phyloP scores from a whole-genome alignment of 371 early-diverging fungal species.

The Mortierella sp. region DNA sequence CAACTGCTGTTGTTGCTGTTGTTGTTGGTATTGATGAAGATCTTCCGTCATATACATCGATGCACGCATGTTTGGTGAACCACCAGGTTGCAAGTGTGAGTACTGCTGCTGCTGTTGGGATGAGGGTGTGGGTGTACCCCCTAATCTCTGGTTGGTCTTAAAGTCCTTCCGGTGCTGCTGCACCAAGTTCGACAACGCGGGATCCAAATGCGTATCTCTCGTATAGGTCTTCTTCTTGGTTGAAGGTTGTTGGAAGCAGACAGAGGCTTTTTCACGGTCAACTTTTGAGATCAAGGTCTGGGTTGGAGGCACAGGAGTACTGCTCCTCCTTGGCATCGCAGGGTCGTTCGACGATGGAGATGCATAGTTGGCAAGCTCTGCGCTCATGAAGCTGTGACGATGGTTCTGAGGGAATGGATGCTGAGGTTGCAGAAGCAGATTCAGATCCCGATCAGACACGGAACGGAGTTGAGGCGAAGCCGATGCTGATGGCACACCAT shows the following conservation, averaged over 20 bases:
- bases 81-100: not conserved
- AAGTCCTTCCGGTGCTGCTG: conserved; percentile 50
- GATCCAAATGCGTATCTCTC: conserved; percentile 35
- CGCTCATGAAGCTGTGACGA: conserved; percentile 32
- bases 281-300: conserved; percentile 45
- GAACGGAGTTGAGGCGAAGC: conserved; percentile 34
- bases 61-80: conserved; percentile 17
- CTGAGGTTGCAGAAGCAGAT: conserved; percentile 4
- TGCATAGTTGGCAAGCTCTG: conserved; percentile 8
- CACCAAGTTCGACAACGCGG: conserved; percentile 31
- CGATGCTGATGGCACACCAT: conserved; percentile 2
- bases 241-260: conserved; percentile 43
- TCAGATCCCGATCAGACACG: conserved; percentile 10
- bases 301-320: conserved; percentile 16
- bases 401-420: conserved; percentile 7
- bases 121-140: conserved; percentile 18
- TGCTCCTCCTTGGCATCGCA: conserved; percentile 28
- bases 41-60: conserved; percentile 11
- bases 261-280: conserved; percentile 34
- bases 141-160: conserved; percentile 37
- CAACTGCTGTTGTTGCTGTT: conserved; percentile 1
- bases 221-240: conserved; percentile 29
- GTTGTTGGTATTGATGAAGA: not conserved
- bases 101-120: conserved; percentile 5
- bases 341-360: conserved; percentile 1